Base-by-base conservation (phyloP, 352 stramenopile genomes). In the Pythium myriotylum region DNA sequence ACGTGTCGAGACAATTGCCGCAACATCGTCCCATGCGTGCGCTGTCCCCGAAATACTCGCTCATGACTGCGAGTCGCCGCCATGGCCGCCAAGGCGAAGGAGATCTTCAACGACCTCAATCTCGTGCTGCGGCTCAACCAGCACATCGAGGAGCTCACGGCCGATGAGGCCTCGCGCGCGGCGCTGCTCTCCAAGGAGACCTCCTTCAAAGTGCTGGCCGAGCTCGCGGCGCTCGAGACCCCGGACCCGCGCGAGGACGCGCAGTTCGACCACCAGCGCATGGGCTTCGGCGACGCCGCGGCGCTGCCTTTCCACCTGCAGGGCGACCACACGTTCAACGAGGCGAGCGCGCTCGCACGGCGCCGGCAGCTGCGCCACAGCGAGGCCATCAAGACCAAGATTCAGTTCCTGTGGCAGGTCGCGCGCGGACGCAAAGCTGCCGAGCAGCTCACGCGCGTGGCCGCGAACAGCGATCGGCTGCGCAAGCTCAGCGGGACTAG, bases 51-150 rank as follows among this genome's bases (percentile, higher is more conserved):
- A 10, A 43, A 43, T 43, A 43, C 17, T 20, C 37, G 37, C 37
- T 43, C 37, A 16, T 6, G 17, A 17, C 7, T 14, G 37, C 39
- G 8, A 32, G 24, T 24, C 8, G 24, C 22, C 20, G 52, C 22
- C 24, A 66, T 83, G 74, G 68, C 67, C 29, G 19, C 20, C 26
- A 71, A 62, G 23, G 39, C 39, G 23, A 84, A 79, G 45, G 68
- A 82, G 62, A 83, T 91, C 64, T 89, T 91, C 74, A 78, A 87
- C 66, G 81, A 91, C 63, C 65, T 91, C 29, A 81, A 77, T 65
- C 76, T 91, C 48, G 76, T 91, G 24, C 49, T 89, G 45, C 81
- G 74, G 41, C 66, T 91, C 29, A 89, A 88, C 49, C 76, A 88
- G 68, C 79, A 89, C 62, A 83, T 91, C 26, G 72, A 89, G 35